Base-by-base conservation (phyloP, 192 early-diverging fungal species). In the Podila epicladia region DNA sequence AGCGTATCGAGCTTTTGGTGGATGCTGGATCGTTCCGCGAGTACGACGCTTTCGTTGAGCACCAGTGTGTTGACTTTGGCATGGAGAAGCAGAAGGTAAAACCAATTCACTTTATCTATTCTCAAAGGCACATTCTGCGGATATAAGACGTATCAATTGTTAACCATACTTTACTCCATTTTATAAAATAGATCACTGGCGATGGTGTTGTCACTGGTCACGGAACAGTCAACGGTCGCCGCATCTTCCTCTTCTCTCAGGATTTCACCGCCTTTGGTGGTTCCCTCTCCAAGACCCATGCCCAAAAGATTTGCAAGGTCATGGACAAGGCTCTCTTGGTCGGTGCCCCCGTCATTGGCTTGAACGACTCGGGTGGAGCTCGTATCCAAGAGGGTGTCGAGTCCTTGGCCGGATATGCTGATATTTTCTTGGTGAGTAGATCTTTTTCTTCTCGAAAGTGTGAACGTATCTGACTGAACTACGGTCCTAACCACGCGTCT, bases 311-410 rank as follows among this genome's bases (percentile, higher is more conserved):
- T 57, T 93, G 94, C 85, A 98, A 96, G 85, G 85, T 94, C 69
- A 95, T 98, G 94, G 96, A 98, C 77, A 91, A 94, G 73, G 97
- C 97, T 17, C 80, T 98, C 75, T 76, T 93, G 45, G 96, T 95
- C 15, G 95, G 96, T 24, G 96, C 95, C n/a, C 97, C 97, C 6
- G 92, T 99, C 22, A 92, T 99, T 57, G 97, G 97, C 2, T 82
- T 99, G 28, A 96, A 99, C 74, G 97, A 99, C 85, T 97, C 96
- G 65, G 97, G 97, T 55, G 97, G 97, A 72, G 97, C 97, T 22
- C 91, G 97, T 75, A 99, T 99, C 69, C 97, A 99, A 78, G 97
- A 99, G 84, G 97, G 97, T 69, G 97, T 99, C 4, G 96, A 96
- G 67, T 97, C 96, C 31, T 86, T 99, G 50, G 97, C 92, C 22